Evolutionary conservation across 1,284 basidiomycete species (phyloP).

Genomic region (Leccinum pachyderme): DNA sequence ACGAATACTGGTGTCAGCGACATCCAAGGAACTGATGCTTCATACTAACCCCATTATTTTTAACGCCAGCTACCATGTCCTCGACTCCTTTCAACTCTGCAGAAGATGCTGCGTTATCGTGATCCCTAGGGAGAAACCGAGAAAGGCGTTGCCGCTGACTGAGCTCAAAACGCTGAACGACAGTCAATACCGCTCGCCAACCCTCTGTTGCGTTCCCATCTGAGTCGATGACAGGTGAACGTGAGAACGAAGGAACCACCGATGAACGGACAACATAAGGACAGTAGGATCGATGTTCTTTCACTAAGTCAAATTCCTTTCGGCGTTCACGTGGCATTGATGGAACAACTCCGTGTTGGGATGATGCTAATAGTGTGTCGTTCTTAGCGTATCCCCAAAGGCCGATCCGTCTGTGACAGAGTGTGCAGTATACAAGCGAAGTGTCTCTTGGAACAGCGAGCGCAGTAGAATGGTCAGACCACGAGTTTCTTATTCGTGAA

Average conservation of each 20-base stretch:
- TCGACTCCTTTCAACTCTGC: slow-evolving; percentile 52
- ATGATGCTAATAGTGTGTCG: slow-evolving; percentile 8
- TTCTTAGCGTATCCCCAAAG: slow-evolving; percentile 65
- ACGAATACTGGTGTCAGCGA: slow-evolving; percentile 4
- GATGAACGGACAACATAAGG: slow-evolving; percentile 76
- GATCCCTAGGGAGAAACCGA: slow-evolving; percentile 21
- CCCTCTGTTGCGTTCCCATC: slow-evolving; percentile 54
- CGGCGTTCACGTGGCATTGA: slow-evolving; percentile 35
- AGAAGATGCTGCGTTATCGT: slow-evolving; percentile 16
- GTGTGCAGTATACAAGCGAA: slow-evolving; percentile 56
- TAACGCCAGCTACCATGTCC: slow-evolving; percentile 72
- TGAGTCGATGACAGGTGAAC: slow-evolving; percentile 24
- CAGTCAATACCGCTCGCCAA: slow-evolving; percentile 70
- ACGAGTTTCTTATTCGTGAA: slow-evolving; percentile 5
- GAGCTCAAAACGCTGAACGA: slow-evolving; percentile 62
- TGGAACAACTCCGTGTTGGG: slow-evolving; percentile 11
- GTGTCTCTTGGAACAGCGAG: slow-evolving; percentile 35
- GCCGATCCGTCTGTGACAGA: slow-evolving; percentile 75
- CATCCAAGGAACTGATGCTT: neutral
- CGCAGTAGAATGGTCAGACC: neutral
- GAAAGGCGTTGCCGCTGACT: slow-evolving; percentile 53
- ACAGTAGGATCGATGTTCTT: slow-evolving; percentile 79
- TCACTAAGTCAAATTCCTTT: slow-evolving; percentile 67
- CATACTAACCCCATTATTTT: slow-evolving; percentile 61
- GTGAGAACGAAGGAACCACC: slow-evolving; percentile 55